Evolutionary conservation across 1,139 yeast genomes (phyloP), one percentile per base, ranked within the genome.

Genomic region (Tardiomyces digboiensis): DNA sequence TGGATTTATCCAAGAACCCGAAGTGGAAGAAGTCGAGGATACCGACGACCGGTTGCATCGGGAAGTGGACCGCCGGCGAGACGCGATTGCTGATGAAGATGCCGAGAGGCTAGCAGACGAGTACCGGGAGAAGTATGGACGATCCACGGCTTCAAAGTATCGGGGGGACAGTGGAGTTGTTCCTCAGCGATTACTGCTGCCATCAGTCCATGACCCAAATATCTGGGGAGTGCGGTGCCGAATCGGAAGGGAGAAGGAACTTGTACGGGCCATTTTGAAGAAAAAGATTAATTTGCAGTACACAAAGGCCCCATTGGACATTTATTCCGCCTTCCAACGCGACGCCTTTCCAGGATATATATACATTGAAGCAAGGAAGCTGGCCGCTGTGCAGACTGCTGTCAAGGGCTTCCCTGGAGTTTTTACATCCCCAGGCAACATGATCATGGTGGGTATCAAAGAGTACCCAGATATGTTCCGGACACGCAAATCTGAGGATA

Each of bases 201-300:
- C 98, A 14, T 87, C 97, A 21, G 95, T 91, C 48, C 88, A 89
- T 57, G 97, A 93, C 60, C 97, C 98, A 6, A 81, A 89, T 46
- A 87, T 93, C 58, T 91, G 96, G 83, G 97, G 96, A 57, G 79
- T 91, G 41, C 78, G 97, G 64, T 87, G 95, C 67, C 78, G 93
- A 56, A 89, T 87, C 23, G 97, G 97, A 40, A 80, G 84, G 56
- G 98, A 91, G 66, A 88, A 86, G 63, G 97, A 88, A 45, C 71
- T 89, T 51, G 95, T 93, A 26, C 78, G 89, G 54, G 84, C 83
- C 51, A 69, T 91, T 46, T 73, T 84, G 68, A 88, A 87, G 59
- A 88, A 85, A 67, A 84, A 85, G 63, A 61, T 66, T 48, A 82
- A 83, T 44, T 67, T 84, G 54, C 85, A 84, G 51, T 70, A 78